Conservation (phyloP, 306 rosid genomes). For the Quercus bicolor region DNA sequence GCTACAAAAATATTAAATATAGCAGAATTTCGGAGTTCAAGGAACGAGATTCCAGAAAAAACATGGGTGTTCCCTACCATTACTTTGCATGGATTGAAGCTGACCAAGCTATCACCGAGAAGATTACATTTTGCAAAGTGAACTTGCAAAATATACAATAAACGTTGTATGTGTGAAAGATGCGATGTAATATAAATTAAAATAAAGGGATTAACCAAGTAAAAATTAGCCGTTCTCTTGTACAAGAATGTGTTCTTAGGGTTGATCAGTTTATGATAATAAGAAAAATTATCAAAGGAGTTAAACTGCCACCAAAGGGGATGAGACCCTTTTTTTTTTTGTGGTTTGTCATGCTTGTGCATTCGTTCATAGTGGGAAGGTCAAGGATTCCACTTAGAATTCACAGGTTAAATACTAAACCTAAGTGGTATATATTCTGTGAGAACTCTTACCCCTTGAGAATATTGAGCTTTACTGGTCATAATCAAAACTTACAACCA, state of each 20-base stretch:
- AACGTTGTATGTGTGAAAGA: neutral
- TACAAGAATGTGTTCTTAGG: neutral
- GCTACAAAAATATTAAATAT: neutral
- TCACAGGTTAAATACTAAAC: no score
- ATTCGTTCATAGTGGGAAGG: no score
- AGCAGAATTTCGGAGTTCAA: neutral
- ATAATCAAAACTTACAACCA: no score
- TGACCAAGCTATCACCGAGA: neutral
- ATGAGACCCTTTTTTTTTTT: no score
- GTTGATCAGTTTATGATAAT: neutral
- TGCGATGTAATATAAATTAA: neutral
- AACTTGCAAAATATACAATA: neutral
- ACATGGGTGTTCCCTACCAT: neutral
- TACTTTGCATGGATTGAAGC: neutral
- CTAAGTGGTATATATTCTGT: no score
- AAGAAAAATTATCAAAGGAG: neutral
- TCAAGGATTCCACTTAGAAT: no score
- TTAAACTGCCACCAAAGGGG: neutral
- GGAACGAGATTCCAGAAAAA: no score
- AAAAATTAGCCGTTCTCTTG: neutral
- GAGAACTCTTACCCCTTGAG: no score
- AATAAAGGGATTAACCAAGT: no score
- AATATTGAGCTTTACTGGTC: no score
- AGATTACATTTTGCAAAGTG: neutral
- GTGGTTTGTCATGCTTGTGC: no score